Base-by-base conservation (phyloP, 1,284 basidiomycete species). In the Coniferiporia weirii region DNA sequence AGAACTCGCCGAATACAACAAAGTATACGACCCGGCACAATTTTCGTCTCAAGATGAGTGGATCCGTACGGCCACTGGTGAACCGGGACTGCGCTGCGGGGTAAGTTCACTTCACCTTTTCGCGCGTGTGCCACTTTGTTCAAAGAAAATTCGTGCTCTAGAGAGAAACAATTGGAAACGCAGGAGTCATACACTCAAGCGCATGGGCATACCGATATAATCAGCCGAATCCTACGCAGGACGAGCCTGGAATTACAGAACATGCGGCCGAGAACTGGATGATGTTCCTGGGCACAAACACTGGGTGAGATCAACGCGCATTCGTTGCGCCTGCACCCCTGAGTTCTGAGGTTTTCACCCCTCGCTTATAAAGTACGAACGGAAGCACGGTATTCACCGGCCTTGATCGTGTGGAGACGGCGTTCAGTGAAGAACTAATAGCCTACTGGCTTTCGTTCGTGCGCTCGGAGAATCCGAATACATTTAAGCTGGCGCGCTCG, bases 361-460 rank as follows among this genome's bases (percentile, higher is more conserved):
- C 44, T 47, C 8, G 40, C 43, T n/a, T 38, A 15, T 52, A 52
- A 65, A 82, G 79, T 2, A 67, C 70, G 59, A 82, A 83, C 65
- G 80, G 81, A n/a, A 76, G 73, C 55, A 72, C 70, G 10, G 70
- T 69, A 0, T 77, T 78, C 64, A 69, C 72, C 4, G 64, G 71
- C 0, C 71, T 77, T 70, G 74, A 71, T 2, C 69, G 74, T 0
- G 69, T 72, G 4, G 76, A 83, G 64, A 65, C 62, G 1, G 75
- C 78, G 4, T 83, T 84, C 66, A 76, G 79, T 0, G 67, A 73
- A 47, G 81, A 84, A 66, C 70, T 83, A 34, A 81, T 83, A 54
- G 81, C 81, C 10, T 83, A 82, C 66, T 83, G 80, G 80, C 71
- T 82, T 9, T 84, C 82, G 0, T 83, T 84, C 64, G 81, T 83